A percentile compares a stretch with the other conserved stretches of the same genome.
Evolutionary conservation across 441 rosid genomes (phyloP).

Genomic region (Dalechampia spathulata): DNA sequence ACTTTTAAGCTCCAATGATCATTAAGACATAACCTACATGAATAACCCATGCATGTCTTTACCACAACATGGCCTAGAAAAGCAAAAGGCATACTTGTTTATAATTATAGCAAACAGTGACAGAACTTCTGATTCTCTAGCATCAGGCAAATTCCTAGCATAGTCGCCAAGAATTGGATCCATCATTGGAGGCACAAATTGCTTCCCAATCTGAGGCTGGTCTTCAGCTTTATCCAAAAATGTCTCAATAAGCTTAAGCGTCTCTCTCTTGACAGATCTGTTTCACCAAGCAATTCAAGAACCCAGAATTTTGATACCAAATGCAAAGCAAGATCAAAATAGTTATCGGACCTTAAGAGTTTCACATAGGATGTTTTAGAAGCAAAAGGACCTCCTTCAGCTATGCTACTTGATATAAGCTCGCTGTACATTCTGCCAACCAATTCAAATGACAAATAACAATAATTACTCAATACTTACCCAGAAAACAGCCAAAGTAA

Average conservation of each 20-base stretch:
- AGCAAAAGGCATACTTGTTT: conserved; percentile 53
- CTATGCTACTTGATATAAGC: conserved; percentile 91
- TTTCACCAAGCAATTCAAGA: conserved; percentile 15
- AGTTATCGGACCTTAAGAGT: conserved; percentile 60
- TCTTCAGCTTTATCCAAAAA: conserved; percentile 99
- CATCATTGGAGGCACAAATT: conserved; percentile 99
- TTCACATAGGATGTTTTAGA: conserved; percentile 94
- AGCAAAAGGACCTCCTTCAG: conserved; percentile 94
- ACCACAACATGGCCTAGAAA: not conserved
- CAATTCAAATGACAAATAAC: conserved; percentile 5
- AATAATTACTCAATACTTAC: not conserved
- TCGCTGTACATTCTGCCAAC: conserved; percentile 98
- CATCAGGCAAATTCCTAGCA: conserved; percentile 98
- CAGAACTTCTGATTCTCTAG: conserved; percentile 99
- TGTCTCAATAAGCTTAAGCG: conserved; percentile 97
- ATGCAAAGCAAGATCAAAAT: conserved; percentile 14
- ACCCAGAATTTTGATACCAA: conserved; percentile 6
- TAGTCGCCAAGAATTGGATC: conserved; percentile 97
- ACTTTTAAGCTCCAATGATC: not conserved
- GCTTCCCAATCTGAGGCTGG: conserved; percentile 96
- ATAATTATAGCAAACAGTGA: conserved; percentile 99
- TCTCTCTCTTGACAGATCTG: conserved; percentile 99
- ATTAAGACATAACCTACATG: not conserved
- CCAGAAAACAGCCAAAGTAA: not conserved
- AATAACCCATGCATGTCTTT: too few species aligned